Percentiles rank a stretch among this genome's conserved stretches.
Conservation (phyloP, 768 basidiomycete genomes). For the Tylopilus felleus region DNA sequence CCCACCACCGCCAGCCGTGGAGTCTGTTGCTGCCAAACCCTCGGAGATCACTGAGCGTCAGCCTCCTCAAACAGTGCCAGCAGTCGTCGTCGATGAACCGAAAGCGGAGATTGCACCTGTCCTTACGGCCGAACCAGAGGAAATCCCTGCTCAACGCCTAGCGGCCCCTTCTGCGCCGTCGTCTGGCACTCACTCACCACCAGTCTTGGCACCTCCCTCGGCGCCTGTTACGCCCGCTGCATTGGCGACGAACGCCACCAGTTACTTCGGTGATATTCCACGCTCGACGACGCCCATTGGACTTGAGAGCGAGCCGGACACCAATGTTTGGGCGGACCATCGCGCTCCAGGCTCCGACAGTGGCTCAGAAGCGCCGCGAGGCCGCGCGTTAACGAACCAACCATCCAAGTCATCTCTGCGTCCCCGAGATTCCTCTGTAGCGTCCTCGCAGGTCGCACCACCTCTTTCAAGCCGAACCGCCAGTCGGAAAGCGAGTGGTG, state of each 20-base stretch:
- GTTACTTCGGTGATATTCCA: conserved; percentile 27
- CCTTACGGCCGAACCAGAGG: conserved; percentile 51
- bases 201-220: conserved; percentile 15
- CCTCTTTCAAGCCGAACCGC: conserved; percentile 19
- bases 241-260: neutral
- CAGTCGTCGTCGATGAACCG: conserved; percentile 13
- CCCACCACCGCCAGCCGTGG: conserved; percentile 10
- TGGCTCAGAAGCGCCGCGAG: conserved; percentile 19
- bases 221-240: conserved; percentile 26
- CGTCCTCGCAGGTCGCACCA: conserved; percentile 23
- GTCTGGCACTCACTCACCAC: conserved; percentile 16
- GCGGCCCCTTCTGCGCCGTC: conserved; percentile 8
- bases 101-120: conserved; percentile 41
- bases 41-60: conserved; percentile 1
- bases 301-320: conserved; percentile 19
- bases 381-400: conserved; percentile 16
- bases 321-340: conserved; percentile 31
- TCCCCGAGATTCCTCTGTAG: conserved; percentile 21
- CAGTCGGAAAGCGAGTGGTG: conserved; percentile 27
- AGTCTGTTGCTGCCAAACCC: conserved; percentile 11
- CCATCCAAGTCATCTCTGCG: conserved; percentile 26
- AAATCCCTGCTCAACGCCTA: conserved; percentile 11
- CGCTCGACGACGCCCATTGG: conserved; percentile 25
- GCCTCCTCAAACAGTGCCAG: neutral
- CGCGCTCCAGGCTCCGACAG: conserved; percentile 16